These are phyloP conservation scores for Xylaria sp. DNA, from an alignment of 2,329 filamentous ascomycete genomes.

Conservation along the genomic window DNA sequence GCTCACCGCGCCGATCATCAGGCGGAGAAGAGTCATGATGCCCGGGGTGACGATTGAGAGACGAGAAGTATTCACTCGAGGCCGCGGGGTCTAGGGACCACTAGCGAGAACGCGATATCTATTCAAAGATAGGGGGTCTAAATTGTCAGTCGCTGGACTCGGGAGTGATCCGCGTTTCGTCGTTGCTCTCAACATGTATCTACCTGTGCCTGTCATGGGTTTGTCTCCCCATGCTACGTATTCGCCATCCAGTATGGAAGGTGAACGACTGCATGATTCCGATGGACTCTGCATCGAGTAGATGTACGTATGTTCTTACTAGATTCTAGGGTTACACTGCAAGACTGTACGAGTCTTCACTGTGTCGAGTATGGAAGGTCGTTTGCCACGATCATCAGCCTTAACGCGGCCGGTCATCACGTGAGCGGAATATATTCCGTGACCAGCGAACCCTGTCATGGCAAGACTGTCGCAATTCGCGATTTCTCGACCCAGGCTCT, in stretches of 20 bases:
- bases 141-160: neutral
- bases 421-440: slow-evolving; percentile 22
- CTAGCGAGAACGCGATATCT: neutral
- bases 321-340: neutral
- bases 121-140: neutral
- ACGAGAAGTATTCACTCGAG: too few relatives aligned
- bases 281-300: too few relatives aligned
- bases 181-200: neutral
- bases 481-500: too few relatives aligned
- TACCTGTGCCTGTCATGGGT: neutral
- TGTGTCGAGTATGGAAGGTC: slow-evolving; percentile 18
- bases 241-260: slow-evolving; percentile 11
- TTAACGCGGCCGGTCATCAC: neutral
- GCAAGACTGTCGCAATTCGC: too few relatives aligned
- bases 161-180: slow-evolving; percentile 8
- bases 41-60: neutral
- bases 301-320: too few relatives aligned
- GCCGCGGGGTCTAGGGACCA: neutral
- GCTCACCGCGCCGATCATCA: neutral
- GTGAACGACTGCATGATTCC: neutral
- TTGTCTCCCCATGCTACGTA: neutral
- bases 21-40: slow-evolving; percentile 5
- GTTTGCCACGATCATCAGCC: slow-evolving; percentile 2
- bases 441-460: too few relatives aligned
- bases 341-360: neutral